A percentile compares a stretch with the other conserved stretches of the same genome.
These are phyloP conservation scores for Eimeria maxima DNA, from an alignment of 169 alveolate species.

Conservation along the genomic window DNA sequence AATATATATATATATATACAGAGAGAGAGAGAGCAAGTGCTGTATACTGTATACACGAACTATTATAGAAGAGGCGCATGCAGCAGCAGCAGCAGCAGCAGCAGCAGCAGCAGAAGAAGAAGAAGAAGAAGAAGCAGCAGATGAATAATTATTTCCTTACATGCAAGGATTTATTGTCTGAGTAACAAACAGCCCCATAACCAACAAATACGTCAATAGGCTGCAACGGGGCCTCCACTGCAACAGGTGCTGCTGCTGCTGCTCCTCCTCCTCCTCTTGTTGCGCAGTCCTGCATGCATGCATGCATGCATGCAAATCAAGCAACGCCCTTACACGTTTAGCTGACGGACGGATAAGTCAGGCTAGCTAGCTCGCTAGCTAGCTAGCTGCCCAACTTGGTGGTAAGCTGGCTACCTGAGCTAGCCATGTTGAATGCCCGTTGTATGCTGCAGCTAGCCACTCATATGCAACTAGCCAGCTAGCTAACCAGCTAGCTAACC, in stretches of 20 bases:
- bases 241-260: neutral
- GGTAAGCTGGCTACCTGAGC: neutral
- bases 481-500: neutral
- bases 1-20: too few relatives aligned
- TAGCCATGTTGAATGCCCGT: neutral
- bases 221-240: conserved; percentile 12
- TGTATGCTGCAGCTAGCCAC: neutral
- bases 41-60: neutral
- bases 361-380: neutral
- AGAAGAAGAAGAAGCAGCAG: neutral
- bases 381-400: neutral
- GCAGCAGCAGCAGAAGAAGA: neutral
- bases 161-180: neutral
- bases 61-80: too few relatives aligned
- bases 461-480: neutral
- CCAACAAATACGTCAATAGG: conserved; percentile 24
- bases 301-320: neutral
- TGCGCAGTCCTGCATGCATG: conserved; percentile 10
- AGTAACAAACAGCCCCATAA: conserved; percentile 12
- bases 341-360: neutral
- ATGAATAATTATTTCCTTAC: neutral
- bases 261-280: too few relatives aligned
- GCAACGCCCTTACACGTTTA: neutral
- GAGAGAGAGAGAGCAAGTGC: neutral
- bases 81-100: too few relatives aligned